Conservation (phyloP, 2,329 filamentous ascomycete species). For the Calcarisporium arbuscula region DNA sequence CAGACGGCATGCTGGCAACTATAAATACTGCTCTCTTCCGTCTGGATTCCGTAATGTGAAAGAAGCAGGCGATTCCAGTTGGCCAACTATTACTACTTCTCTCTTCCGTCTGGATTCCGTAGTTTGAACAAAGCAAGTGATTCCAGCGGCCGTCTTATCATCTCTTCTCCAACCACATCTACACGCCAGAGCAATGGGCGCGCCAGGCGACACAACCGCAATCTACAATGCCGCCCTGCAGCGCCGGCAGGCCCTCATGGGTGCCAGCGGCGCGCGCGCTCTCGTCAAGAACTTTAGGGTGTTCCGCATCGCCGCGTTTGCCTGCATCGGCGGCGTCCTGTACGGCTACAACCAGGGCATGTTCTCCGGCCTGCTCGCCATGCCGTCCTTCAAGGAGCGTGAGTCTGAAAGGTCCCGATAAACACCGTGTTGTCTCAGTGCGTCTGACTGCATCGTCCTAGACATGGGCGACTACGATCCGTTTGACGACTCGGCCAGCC, state of each 20-base stretch:
- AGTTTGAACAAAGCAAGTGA: too few species aligned
- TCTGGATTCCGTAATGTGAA: too few species aligned
- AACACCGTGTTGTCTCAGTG: background rate
- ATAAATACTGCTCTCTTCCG: too few species aligned
- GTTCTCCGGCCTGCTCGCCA: constrained; percentile 53
- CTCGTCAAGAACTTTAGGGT: constrained; percentile 55
- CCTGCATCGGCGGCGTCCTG: constrained; percentile 55
- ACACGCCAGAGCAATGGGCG: constrained; percentile 16
- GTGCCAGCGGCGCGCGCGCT: constrained; percentile 42
- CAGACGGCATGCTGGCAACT: too few species aligned
- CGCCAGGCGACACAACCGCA: constrained; percentile 5
- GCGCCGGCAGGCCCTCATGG: constrained; percentile 48
- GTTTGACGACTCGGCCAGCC: constrained; percentile 34
- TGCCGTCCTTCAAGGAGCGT: constrained; percentile 48
- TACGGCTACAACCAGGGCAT: constrained; percentile 69
- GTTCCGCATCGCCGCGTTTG: constrained; percentile 54
- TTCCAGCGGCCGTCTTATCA: too few species aligned
- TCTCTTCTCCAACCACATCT: too few species aligned
- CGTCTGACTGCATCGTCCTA: constrained; percentile 17
- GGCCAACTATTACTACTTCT: too few species aligned
- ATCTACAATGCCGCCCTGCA: constrained; percentile 45
- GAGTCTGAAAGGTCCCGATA: constrained; percentile 21
- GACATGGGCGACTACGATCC: constrained; percentile 52
- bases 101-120: too few species aligned
- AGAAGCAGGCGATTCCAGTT: too few species aligned